Base-by-base conservation (phyloP, 164 flowering plant species). In the Liquidambar formosana region DNA sequence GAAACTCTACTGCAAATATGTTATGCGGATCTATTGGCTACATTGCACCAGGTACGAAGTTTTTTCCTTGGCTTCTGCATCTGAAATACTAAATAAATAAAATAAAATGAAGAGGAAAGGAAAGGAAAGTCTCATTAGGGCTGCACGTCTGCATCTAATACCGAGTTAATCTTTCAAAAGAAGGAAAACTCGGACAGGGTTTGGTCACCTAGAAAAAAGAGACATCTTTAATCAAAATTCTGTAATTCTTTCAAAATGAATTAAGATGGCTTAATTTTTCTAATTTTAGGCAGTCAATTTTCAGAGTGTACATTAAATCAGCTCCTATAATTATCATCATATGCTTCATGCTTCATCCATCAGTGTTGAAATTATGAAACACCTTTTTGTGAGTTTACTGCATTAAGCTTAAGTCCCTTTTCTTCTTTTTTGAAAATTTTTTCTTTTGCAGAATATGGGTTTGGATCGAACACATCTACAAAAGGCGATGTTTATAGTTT, bases 401-500 rank as follows among this genome's bases (percentile, higher is more conserved):
- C 2, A 28, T 60, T 28, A 21, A 27, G 23, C 18, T 47, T 26
- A n/a, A 0, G 1, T n/a, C n/a, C 21, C 5, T 1, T 43, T 38
- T 61, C 51, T 1, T 10, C 28, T 3, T 0, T 28, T 52, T 22
- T 15, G 10, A 19, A 9, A 2, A 13, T 43, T 1, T 48, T 61
- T 47, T 54, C 21, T 52, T 46, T 1, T 44, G n/a, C 54, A 66
- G 69, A 66, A 33, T 33, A 83, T 33, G 85, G 84, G 6, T 78
- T 62, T 62, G 89, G 86, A 43, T 58, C 80, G 12, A 71, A 23
- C 57, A 64, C 80, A 22, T 80, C 85, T 0, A 80, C 81, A 26
- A 78, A 78, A 61, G 89, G 89, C 14, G 85, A 83, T 45, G 85
- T 83, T 26, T 83, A 83, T 73, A 85, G 86, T 75, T 85, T 83